A percentile compares a stretch with the other conserved stretches of the same genome.
Conservation (phyloP, 2,329 filamentous ascomycete species). For the Exophiala xenobiotica region DNA sequence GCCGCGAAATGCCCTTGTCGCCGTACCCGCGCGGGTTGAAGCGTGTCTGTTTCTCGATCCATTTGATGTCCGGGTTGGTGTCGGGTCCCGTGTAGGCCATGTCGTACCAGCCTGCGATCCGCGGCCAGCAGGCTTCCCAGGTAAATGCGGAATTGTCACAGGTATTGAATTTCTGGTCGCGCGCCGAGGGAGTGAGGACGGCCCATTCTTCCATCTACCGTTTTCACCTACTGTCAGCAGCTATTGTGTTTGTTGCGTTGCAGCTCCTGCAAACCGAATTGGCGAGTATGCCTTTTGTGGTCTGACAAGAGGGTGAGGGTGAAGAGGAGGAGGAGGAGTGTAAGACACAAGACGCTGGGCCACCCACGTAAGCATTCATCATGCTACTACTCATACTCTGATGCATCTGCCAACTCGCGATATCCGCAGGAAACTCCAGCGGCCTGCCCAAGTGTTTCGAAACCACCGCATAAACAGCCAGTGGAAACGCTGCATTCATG, state of each 20-base stretch:
- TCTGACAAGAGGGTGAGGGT: too few relatives aligned
- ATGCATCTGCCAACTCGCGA: slow-evolving; percentile 44
- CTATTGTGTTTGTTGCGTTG: too few relatives aligned
- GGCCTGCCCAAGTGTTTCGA: slow-evolving; percentile 41
- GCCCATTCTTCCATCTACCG: slow-evolving; percentile 48
- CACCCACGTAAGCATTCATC: slow-evolving; percentile 46
- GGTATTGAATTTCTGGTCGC: slow-evolving; percentile 52
- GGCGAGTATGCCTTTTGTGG: too few relatives aligned
- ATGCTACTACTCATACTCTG: slow-evolving; percentile 44
- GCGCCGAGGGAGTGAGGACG: slow-evolving; percentile 41
- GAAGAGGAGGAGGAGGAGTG: too few relatives aligned
- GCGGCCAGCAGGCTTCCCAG: slow-evolving; percentile 50
- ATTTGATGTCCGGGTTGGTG: slow-evolving; percentile 18
- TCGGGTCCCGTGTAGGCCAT: slow-evolving; percentile 38
- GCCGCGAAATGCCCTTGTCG: slow-evolving; percentile 39
- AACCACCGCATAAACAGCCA: slow-evolving; percentile 52
- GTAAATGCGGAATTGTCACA: slow-evolving; percentile 47
- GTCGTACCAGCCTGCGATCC: slow-evolving; percentile 47
- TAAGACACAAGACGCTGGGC: too few relatives aligned
- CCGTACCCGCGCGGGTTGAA: slow-evolving; percentile 44
- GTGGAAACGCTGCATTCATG: slow-evolving; percentile 50
- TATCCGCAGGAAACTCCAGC: slow-evolving; percentile 47
- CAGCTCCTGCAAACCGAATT: too few relatives aligned
- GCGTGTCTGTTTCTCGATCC: slow-evolving; percentile 29
- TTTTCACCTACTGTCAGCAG: neutral